Conservation (phyloP, 2,329 filamentous ascomycete genomes). For the Sporothrix protearum region DNA sequence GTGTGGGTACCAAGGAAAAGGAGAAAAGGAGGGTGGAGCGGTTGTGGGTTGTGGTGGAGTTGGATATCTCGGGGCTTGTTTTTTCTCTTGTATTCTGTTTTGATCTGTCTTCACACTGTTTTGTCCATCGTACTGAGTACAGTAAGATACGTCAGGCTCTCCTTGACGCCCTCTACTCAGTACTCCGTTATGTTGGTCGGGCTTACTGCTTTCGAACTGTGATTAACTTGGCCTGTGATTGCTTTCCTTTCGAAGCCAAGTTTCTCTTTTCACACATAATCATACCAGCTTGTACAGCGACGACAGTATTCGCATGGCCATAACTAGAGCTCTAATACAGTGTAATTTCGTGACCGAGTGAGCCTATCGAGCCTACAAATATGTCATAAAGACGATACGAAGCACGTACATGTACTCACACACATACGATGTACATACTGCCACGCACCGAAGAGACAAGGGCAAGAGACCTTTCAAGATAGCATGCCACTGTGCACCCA, state of each 20-base stretch:
- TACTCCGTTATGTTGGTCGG: not conserved
- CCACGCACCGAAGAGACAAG: not conserved
- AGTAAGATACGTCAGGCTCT: not conserved
- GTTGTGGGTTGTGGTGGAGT: not conserved
- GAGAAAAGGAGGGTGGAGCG: not conserved
- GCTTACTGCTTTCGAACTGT: not conserved
- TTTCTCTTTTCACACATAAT: not conserved
- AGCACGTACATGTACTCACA: too few relatives aligned
- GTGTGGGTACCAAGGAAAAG: slow-evolving; percentile 14
- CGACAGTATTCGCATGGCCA: not conserved
- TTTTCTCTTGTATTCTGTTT: not conserved
- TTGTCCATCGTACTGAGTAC: too few relatives aligned
- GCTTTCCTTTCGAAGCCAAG: not conserved
- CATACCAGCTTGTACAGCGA: not conserved
- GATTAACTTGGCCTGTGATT: slow-evolving; percentile 10
- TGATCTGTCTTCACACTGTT: not conserved
- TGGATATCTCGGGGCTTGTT: slow-evolving; percentile 11
- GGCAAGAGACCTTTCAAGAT: too few relatives aligned
- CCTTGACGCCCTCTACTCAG: not conserved
- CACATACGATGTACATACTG: not conserved
- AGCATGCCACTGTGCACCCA: not conserved
- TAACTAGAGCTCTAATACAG: not conserved
- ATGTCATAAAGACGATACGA: not conserved
- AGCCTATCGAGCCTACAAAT: too few relatives aligned
- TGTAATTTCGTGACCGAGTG: too few relatives aligned